A percentile compares a stretch with the other conserved stretches of the same genome.
phyloP scores from a whole-genome alignment of 441 rosid genomes.

The Rhodomyrtus psidioides region DNA sequence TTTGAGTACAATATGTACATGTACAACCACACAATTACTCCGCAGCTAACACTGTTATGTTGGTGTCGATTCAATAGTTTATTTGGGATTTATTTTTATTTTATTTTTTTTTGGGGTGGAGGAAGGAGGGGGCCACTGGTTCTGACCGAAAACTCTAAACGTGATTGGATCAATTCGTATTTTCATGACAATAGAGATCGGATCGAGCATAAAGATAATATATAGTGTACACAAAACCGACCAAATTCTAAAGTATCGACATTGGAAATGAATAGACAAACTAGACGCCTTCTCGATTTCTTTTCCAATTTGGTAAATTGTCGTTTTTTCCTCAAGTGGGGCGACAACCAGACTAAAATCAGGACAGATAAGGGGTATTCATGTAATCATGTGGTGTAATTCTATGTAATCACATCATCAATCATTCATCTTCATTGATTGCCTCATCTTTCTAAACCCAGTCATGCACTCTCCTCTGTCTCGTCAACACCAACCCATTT shows the following conservation, averaged over 20 bases:
- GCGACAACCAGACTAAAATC: no score
- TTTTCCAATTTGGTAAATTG: not conserved
- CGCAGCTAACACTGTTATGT: not conserved
- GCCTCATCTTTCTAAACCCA: constrained; percentile 2
- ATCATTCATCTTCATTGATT: not conserved
- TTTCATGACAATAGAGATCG: not conserved
- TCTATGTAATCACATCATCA: not conserved
- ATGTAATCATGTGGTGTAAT: not conserved
- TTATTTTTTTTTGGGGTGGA: no score
- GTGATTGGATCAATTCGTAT: not conserved
- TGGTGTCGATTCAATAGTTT: not conserved
- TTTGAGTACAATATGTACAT: not conserved
- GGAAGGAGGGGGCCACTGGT: not conserved
- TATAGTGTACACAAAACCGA: not conserved
- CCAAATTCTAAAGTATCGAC: not conserved
- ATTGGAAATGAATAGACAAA: not conserved
- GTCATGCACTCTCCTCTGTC: not conserved
- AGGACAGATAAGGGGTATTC: no score
- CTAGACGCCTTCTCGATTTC: not conserved
- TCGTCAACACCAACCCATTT: constrained; percentile 12
- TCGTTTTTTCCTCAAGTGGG: no score
- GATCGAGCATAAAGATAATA: not conserved
- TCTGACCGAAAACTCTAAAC: not conserved
- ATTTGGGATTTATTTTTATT: not conserved
- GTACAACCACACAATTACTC: not conserved